Evolutionary conservation across 1,139 yeast genomes (phyloP).

Genomic region (Yamadazyma mexicana): DNA sequence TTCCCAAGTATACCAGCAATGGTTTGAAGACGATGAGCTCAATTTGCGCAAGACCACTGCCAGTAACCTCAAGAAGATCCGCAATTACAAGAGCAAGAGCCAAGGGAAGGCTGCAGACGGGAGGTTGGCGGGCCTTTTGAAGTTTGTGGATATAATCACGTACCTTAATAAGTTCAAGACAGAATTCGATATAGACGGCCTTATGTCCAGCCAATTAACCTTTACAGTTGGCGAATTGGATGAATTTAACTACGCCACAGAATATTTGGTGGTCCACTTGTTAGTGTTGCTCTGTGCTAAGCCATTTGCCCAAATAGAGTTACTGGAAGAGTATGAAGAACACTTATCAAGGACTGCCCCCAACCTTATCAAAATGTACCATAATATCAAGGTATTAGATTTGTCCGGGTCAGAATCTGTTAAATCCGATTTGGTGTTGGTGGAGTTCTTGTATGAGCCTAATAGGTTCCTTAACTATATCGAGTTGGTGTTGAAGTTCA

Average conservation of each 20-base stretch:
- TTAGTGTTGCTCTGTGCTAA: slow-evolving; percentile 8
- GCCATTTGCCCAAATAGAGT: slow-evolving; percentile 11
- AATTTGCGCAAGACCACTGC: slow-evolving; percentile 6
- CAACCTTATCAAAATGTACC: slow-evolving; percentile 3
- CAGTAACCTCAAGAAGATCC: slow-evolving; percentile 11
- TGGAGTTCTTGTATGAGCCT: slow-evolving; percentile 4
- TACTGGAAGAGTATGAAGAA: slow-evolving; percentile 7
- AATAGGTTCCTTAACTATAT: slow-evolving; percentile 10
- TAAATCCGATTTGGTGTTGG: slow-evolving; percentile 3
- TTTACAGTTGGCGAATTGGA: slow-evolving; percentile 2
- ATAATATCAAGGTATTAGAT: slow-evolving; percentile 4
- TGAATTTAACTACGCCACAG: slow-evolving; percentile 7
- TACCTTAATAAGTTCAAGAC: slow-evolving; percentile 9
- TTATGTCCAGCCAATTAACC: not conserved
- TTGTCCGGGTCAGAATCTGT: slow-evolving; percentile 1
- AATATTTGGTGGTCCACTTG: slow-evolving; percentile 7
- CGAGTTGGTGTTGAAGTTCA: slow-evolving; percentile 11
- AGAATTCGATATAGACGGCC: slow-evolving; percentile 1
- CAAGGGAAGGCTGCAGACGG: slow-evolving; percentile 4
- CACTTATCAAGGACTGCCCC: slow-evolving; percentile 4
- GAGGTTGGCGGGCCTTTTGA: not conserved
- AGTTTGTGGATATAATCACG: slow-evolving; percentile 3
- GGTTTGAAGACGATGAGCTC: slow-evolving; percentile 13
- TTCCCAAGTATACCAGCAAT: slow-evolving; percentile 11
- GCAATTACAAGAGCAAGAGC: slow-evolving; percentile 5